These are phyloP conservation scores for Microbotryum saponariae DNA, from an alignment of 1,284 basidiomycete genomes.

Conservation along the genomic window DNA sequence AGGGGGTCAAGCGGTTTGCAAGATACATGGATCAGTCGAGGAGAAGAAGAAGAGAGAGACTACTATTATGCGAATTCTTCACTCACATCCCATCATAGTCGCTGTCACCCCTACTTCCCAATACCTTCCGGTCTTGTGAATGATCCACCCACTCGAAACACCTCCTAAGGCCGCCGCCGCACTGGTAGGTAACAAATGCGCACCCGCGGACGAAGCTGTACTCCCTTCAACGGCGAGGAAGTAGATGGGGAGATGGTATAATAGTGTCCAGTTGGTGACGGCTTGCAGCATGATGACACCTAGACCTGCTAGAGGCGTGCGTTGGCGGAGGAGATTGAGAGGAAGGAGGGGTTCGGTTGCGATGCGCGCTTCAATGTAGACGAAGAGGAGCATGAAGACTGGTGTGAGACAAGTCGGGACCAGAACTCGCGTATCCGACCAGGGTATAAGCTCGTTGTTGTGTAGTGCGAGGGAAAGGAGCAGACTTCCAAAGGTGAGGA, in stretches of 20 bases:
- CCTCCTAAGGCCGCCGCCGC: slow-evolving; percentile 66
- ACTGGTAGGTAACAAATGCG: slow-evolving; percentile 70
- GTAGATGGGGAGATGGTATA: slow-evolving; percentile 70
- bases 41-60: not conserved
- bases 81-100: not conserved
- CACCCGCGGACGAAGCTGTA: slow-evolving; percentile 45
- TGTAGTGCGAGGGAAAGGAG: slow-evolving; percentile 5
- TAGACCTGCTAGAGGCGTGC: slow-evolving; percentile 7
- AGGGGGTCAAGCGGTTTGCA: no score
- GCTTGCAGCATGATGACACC: not conserved
- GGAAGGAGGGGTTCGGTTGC: slow-evolving; percentile 53
- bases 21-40: not conserved
- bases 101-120: slow-evolving; percentile 32
- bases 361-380: slow-evolving; percentile 56
- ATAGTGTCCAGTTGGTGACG: not conserved
- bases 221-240: slow-evolving; percentile 63
- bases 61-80: not conserved
- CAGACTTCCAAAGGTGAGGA: slow-evolving; percentile 4
- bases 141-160: slow-evolving; percentile 25
- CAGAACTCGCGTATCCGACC: slow-evolving; percentile 55
- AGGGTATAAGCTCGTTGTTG: slow-evolving; percentile 40
- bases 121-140: slow-evolving; percentile 20
- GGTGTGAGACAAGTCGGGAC: slow-evolving; percentile 48
- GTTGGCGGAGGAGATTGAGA: slow-evolving; percentile 5
- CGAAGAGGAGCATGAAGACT: slow-evolving; percentile 51